Conservation (phyloP, 352 stramenopile genomes). For the Phytophthora quininea region DNA sequence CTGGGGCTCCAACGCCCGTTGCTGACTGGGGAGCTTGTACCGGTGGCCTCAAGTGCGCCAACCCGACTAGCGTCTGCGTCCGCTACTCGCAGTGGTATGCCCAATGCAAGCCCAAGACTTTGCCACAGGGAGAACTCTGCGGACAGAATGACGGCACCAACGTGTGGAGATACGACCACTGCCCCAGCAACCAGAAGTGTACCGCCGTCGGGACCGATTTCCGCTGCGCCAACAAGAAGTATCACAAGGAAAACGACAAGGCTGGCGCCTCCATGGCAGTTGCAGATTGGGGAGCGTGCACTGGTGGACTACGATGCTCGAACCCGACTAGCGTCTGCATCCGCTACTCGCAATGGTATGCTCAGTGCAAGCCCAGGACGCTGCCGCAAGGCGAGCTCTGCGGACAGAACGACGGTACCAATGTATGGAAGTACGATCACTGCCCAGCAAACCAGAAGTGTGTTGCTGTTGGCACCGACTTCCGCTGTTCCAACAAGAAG, state of each 20-base stretch:
- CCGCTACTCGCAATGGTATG: constrained; percentile 6
- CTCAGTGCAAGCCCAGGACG: constrained; percentile 12
- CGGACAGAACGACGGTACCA: constrained; percentile 26
- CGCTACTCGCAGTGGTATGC: constrained; percentile 6
- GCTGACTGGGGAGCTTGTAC: constrained; percentile 1
- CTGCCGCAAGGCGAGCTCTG: constrained; percentile 18
- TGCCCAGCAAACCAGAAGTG: constrained; percentile 24
- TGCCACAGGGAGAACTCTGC: constrained; percentile 19
- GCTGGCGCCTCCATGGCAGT: not conserved
- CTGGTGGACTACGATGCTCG: not conserved
- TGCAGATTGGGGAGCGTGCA: not conserved
- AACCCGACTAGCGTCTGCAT: constrained; percentile 3
- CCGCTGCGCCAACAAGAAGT: constrained; percentile 13
- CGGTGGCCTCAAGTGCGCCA: not conserved
- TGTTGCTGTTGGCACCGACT: constrained; percentile 13
- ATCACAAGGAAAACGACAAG: not conserved
- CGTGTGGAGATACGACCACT: constrained; percentile 26
- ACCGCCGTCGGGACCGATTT: constrained; percentile 16
- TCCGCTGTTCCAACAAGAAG: constrained; percentile 14
- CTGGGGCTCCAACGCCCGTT: not conserved
- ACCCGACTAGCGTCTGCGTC: constrained; percentile 1
- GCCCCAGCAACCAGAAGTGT: constrained; percentile 22
- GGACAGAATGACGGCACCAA: constrained; percentile 26
- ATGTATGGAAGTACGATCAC: constrained; percentile 25
- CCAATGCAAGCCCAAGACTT: constrained; percentile 13